Evolutionary conservation across 495 filamentous ascomycete species (phyloP).

Genomic region (Cercophora newfieldiana): DNA sequence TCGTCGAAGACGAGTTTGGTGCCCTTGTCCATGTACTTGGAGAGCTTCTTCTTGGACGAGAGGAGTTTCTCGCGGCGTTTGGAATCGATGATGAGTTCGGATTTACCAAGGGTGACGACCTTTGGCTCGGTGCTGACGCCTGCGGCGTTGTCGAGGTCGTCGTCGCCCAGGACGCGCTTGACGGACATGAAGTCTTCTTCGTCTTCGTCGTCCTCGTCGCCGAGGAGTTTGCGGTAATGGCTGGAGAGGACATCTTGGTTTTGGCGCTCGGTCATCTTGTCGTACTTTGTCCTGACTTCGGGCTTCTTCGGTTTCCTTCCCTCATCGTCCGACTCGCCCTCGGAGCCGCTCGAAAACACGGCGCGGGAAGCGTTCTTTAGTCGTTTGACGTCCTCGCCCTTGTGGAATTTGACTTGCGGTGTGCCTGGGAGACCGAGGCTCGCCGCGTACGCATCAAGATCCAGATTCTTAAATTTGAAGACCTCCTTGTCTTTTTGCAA

Average conservation of each 20-base stretch:
- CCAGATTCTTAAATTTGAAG: constrained; percentile 77
- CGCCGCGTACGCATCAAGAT: constrained; percentile 79
- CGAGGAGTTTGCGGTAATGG: constrained; percentile 86
- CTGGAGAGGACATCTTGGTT: constrained; percentile 93
- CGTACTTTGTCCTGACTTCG: constrained; percentile 82
- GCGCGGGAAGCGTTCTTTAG: constrained; percentile 81
- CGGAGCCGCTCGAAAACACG: constrained; percentile 53
- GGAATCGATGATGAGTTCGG: constrained; percentile 79
- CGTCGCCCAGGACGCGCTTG: constrained; percentile 73
- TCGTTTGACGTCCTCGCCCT: constrained; percentile 80
- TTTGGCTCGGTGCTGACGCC: constrained; percentile 44
- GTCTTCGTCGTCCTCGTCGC: constrained; percentile 60
- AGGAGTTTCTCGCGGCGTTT: constrained; percentile 91
- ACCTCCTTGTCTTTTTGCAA: constrained; percentile 91
- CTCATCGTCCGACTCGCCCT: constrained; percentile 41
- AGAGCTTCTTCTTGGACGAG: constrained; percentile 88
- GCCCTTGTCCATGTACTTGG: constrained; percentile 82
- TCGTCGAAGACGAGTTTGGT: constrained; percentile 89
- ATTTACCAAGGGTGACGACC: constrained; percentile 53
- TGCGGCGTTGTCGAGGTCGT: constrained; percentile 41
- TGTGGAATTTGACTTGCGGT: constrained; percentile 87
- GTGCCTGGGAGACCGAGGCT: constrained; percentile 88
- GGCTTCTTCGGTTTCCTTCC: constrained; percentile 60
- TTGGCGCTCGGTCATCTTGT: constrained; percentile 93
- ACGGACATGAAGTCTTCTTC: constrained; percentile 84